A percentile compares a stretch with the other conserved stretches of the same genome.
Evolutionary conservation across 345 rosid genomes (phyloP).

Genomic region (Gossypium raimondii): DNA sequence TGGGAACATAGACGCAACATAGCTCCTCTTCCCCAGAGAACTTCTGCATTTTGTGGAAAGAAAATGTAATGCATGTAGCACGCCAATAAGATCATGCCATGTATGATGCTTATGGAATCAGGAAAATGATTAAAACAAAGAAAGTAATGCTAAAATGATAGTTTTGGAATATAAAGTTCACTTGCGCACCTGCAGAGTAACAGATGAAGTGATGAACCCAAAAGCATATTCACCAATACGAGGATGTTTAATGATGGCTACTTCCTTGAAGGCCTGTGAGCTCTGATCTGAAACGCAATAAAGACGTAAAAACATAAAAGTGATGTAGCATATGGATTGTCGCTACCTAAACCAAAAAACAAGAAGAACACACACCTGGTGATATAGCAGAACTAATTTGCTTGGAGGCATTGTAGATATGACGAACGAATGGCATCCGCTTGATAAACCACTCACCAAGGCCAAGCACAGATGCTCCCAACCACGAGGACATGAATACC

Average conservation of each 20-base stretch:
- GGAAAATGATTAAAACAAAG: slow-evolving; percentile 7
- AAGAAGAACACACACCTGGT: slow-evolving; percentile 52
- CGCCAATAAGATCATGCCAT: background rate
- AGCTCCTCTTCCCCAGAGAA: slow-evolving; percentile 90
- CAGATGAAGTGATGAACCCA: slow-evolving; percentile 91
- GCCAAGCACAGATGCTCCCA: slow-evolving; percentile 90
- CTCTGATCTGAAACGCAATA: slow-evolving; percentile 72
- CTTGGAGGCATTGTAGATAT: slow-evolving; percentile 94
- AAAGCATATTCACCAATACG: slow-evolving; percentile 98
- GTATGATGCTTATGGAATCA: background rate
- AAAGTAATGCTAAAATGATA: background rate
- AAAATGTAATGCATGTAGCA: background rate
- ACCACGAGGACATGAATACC: slow-evolving; percentile 99
- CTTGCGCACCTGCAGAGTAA: slow-evolving; percentile 68
- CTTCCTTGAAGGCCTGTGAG: slow-evolving; percentile 93
- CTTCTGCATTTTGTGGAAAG: slow-evolving; percentile 44
- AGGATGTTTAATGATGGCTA: slow-evolving; percentile 96
- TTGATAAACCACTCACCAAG: slow-evolving; percentile 99
- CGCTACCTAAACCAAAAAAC: slow-evolving; percentile 1
- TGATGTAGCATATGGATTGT: slow-evolving; percentile 1
- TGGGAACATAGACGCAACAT: slow-evolving; percentile 94
- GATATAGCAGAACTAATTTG: slow-evolving; percentile 99
- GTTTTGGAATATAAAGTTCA: slow-evolving; percentile 9
- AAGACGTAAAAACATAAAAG: slow-evolving; percentile 9
- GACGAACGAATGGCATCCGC: slow-evolving; percentile 96